Percentiles rank a stretch among this genome's conserved stretches.
phyloP scores from a whole-genome alignment of 1,139 yeast genomes.

The Geotrichum macrosporum region DNA sequence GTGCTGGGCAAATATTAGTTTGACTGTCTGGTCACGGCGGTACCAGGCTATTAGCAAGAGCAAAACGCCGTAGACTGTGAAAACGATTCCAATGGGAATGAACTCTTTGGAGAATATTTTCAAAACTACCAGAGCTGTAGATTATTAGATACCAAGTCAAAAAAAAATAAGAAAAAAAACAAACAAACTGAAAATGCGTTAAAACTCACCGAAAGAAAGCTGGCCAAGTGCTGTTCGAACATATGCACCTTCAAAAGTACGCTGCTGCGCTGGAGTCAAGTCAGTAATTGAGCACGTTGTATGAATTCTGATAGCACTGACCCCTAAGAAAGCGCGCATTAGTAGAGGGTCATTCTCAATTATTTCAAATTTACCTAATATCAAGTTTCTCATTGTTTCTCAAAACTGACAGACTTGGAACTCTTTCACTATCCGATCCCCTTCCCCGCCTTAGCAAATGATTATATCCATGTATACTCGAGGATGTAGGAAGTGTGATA shows the following conservation, averaged over 20 bases:
- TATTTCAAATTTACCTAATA: constrained; percentile 10
- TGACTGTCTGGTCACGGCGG: constrained; percentile 27
- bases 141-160: background rate
- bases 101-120: constrained; percentile 40
- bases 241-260: constrained; percentile 45
- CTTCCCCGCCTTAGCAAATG: background rate
- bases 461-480: background rate
- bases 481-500: background rate
- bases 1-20: constrained; percentile 12
- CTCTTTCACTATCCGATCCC: background rate
- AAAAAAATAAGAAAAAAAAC: background rate
- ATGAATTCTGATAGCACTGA: constrained; percentile 6
- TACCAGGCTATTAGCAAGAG: constrained; percentile 35
- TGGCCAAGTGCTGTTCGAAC: constrained; percentile 42
- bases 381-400: constrained; percentile 14
- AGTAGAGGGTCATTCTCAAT: constrained; percentile 14
- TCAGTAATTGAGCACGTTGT: too few species aligned
- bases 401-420: background rate
- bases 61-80: constrained; percentile 39
- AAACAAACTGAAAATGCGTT: background rate
- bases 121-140: constrained; percentile 36
- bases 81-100: constrained; percentile 40
- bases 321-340: constrained; percentile 24
- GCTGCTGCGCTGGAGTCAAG: constrained; percentile 36
- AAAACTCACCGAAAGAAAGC: constrained; percentile 36